Conservation (phyloP, 2,329 filamentous ascomycete species). For the Cryphonectria nitschkei region DNA sequence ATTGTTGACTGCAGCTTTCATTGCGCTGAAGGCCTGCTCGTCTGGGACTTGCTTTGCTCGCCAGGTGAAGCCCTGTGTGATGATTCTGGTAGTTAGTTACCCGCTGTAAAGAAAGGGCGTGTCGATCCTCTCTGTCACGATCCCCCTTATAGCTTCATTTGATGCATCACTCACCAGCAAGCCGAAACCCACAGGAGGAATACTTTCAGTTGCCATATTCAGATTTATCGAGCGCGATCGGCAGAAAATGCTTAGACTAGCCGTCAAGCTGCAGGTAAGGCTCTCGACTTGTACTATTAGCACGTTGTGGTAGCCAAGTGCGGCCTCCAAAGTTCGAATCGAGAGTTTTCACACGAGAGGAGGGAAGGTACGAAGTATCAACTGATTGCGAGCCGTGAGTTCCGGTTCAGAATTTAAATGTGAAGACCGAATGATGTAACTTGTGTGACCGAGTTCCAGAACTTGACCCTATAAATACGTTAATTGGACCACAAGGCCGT, state of each 20-base stretch:
- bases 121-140: no score
- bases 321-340: neutral
- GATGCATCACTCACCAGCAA: neutral
- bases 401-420: neutral
- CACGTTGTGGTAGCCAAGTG: neutral
- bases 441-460: neutral
- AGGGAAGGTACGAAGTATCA: neutral
- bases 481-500: neutral
- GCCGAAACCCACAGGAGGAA: neutral
- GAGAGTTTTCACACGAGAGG: neutral
- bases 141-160: neutral
- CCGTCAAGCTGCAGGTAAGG: neutral
- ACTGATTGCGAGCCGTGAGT: neutral
- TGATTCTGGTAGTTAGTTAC: neutral
- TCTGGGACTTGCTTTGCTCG: constrained; percentile 32
- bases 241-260: neutral
- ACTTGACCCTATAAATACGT: neutral
- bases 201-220: neutral
- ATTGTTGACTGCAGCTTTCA: constrained; percentile 43
- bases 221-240: neutral
- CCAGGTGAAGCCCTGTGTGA: constrained; percentile 34
- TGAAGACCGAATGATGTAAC: neutral
- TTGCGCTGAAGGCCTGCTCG: constrained; percentile 41
- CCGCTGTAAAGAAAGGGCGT: no score
- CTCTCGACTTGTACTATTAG: neutral